phyloP scores from a whole-genome alignment of 1,284 basidiomycete species.

The Hymenochaete sp. region DNA sequence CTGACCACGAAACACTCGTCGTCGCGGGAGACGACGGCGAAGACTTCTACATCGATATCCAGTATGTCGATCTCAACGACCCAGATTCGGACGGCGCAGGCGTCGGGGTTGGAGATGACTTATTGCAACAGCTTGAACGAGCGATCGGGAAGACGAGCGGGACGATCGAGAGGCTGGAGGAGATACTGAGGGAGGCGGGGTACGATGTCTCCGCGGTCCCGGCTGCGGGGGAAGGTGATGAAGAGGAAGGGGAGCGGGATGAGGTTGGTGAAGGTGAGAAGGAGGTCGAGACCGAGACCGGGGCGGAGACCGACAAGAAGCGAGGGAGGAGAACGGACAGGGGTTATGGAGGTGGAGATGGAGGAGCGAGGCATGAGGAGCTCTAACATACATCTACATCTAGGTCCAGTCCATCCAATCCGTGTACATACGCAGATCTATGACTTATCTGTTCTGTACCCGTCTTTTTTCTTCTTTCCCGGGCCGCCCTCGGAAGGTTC shows the following conservation, averaged over 20 bases:
- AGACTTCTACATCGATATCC: conserved; percentile 53
- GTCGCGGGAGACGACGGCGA: conserved; percentile 36
- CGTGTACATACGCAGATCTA: too few relatives aligned
- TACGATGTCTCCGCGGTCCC: conserved; percentile 27
- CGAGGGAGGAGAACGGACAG: too few relatives aligned
- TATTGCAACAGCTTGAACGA: conserved; percentile 26
- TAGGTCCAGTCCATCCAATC: too few relatives aligned
- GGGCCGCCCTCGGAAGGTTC: too few relatives aligned
- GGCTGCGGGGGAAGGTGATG: conserved; percentile 2
- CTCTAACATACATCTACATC: too few relatives aligned
- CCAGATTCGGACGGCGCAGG: too few relatives aligned
- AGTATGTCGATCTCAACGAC: conserved; percentile 43
- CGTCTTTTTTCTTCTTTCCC: too few relatives aligned
- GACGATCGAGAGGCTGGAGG: conserved; percentile 25
- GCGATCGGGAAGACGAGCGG: conserved; percentile 22
- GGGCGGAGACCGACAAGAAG: too few relatives aligned
- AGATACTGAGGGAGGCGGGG: conserved; percentile 36
- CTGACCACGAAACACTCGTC: conserved; percentile 24
- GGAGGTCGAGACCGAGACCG: conserved; percentile 14
- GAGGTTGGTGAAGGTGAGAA: conserved; percentile 19
- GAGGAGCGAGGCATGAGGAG: conserved; percentile 15
- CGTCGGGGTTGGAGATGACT: too few relatives aligned
- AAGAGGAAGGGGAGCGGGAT: too few relatives aligned
- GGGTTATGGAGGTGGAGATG: too few relatives aligned
- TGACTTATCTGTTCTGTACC: too few relatives aligned